Evolutionary conservation across 805 yeast genomes (phyloP).

Genomic region (Cephaloascus albidus): DNA sequence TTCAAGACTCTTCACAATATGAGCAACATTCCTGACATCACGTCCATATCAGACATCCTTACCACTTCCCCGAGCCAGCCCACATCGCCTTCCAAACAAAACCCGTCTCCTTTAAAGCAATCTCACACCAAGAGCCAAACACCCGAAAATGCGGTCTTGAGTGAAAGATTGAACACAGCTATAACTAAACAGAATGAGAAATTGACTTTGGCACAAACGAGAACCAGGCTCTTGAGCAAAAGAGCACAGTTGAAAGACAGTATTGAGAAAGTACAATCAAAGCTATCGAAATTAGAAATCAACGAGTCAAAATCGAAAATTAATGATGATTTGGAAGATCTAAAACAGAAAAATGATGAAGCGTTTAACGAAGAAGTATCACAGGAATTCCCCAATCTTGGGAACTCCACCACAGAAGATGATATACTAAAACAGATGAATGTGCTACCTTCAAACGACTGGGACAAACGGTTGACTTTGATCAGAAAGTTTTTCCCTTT

Average conservation of each 20-base stretch:
- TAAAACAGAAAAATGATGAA: background rate
- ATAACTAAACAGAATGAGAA: background rate
- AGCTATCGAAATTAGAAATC: background rate
- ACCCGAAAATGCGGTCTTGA: too few relatives aligned
- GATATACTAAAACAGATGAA: constrained; percentile 14
- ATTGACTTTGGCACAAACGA: background rate
- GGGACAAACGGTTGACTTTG: constrained; percentile 15
- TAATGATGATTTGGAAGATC: background rate
- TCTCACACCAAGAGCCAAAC: too few relatives aligned
- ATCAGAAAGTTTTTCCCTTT: constrained; percentile 17
- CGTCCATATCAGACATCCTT: background rate
- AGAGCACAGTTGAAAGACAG: background rate
- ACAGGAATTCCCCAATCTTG: too few relatives aligned
- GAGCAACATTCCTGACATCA: background rate
- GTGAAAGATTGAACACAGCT: background rate
- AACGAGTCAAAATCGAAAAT: background rate
- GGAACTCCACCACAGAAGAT: constrained; percentile 13
- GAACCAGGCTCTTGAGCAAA: background rate
- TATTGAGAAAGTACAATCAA: background rate
- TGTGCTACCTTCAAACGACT: constrained; percentile 25
- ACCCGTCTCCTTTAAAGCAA: background rate
- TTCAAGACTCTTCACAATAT: too few relatives aligned
- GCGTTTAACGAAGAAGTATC: background rate
- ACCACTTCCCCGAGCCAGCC: background rate
- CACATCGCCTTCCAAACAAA: background rate